phyloP scores from a whole-genome alignment of 805 yeast species.

The Barnettozyma populi region DNA sequence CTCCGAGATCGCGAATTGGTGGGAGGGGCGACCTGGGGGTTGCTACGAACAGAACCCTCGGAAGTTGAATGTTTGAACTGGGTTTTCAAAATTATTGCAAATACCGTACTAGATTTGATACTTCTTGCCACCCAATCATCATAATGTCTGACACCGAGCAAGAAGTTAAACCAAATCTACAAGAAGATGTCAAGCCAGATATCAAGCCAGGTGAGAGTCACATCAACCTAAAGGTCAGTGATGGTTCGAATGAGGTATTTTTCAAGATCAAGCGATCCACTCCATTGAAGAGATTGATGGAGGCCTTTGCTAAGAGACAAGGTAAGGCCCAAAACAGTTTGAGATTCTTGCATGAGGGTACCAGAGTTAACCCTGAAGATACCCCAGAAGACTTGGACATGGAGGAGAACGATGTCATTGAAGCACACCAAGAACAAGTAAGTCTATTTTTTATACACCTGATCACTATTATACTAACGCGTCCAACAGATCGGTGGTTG shows the following conservation, averaged over 20 bases:
- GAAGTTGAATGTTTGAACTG: no score
- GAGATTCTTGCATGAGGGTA: conserved; percentile 91
- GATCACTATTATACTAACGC: neutral
- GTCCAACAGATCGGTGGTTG: conserved; percentile 6
- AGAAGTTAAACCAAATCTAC: conserved; percentile 29
- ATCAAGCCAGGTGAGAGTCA: conserved; percentile 66
- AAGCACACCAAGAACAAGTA: conserved; percentile 94
- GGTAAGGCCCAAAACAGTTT: conserved; percentile 80
- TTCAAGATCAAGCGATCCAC: conserved; percentile 93
- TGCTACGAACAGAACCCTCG: no score
- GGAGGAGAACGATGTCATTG: conserved; percentile 94
- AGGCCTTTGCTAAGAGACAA: conserved; percentile 96
- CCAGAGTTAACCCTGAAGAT: conserved; percentile 78
- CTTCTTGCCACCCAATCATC: neutral
- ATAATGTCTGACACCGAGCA: conserved; percentile 27
- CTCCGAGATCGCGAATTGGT: no score
- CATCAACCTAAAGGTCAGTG: conserved; percentile 90
- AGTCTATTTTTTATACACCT: conserved; percentile 35
- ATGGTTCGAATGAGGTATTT: conserved; percentile 88
- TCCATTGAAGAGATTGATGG: conserved; percentile 91
- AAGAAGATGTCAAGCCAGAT: conserved; percentile 38
- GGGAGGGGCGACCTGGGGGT: no score
- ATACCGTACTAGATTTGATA: neutral
- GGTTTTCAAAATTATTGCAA: neutral
- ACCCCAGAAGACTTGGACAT: conserved; percentile 92